Conservation (phyloP, 306 rosid species). For the Quercus alba region DNA sequence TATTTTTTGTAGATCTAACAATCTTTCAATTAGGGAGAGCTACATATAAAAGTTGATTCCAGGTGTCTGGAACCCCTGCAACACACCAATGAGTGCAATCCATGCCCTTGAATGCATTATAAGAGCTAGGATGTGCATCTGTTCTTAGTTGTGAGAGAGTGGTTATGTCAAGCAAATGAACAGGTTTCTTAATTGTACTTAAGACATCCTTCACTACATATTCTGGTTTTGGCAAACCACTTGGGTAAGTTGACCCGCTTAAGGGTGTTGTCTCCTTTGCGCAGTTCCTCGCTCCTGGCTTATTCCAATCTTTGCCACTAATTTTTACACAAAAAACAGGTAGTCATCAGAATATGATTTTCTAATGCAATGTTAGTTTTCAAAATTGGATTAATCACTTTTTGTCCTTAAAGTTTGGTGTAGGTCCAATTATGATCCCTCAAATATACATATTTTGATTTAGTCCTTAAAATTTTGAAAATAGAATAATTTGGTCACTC, state of each 20-base stretch:
- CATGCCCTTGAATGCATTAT: slow-evolving; percentile 52
- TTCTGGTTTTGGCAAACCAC: slow-evolving; percentile 41
- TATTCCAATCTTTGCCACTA: slow-evolving; percentile 53
- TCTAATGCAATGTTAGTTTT: neutral
- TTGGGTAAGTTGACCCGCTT: slow-evolving; percentile 41
- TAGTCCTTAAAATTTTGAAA: too few species aligned
- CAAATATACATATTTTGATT: too few species aligned
- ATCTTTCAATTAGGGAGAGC: too few species aligned
- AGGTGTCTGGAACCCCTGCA: slow-evolving; percentile 57
- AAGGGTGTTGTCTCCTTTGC: slow-evolving; percentile 51
- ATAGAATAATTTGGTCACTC: too few species aligned
- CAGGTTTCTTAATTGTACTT: slow-evolving; percentile 29
- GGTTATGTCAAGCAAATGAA: slow-evolving; percentile 57
- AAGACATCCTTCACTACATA: slow-evolving; percentile 41
- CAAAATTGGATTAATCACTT: too few species aligned
- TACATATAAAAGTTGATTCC: too few species aligned
- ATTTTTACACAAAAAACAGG: neutral
- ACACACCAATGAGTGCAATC: slow-evolving; percentile 85
- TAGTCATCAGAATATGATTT: neutral
- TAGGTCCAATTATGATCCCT: too few species aligned
- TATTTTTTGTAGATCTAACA: too few species aligned
- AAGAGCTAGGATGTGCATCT: slow-evolving; percentile 62
- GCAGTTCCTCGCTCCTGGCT: slow-evolving; percentile 46
- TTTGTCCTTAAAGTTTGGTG: too few species aligned
- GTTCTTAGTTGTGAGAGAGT: slow-evolving; percentile 64